Conservation (phyloP, 1,284 basidiomycete genomes). For the Cryptococcus floricola region DNA sequence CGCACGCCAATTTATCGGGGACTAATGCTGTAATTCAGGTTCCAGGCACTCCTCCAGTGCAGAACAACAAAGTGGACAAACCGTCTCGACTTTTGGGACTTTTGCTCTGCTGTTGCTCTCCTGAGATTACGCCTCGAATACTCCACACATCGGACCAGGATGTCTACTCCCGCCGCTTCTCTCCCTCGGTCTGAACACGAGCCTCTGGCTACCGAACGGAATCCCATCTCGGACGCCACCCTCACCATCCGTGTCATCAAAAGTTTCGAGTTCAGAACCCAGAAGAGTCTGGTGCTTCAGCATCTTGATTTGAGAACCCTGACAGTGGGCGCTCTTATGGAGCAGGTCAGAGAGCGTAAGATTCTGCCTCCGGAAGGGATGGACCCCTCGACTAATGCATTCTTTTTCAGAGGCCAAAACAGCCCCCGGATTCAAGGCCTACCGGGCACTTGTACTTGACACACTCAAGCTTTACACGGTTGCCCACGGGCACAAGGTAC, state of each 20-base stretch:
- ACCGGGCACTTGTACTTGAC: conserved; percentile 67
- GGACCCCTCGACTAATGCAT: neutral
- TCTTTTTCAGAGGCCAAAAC: conserved; percentile 61
- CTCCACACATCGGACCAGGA: neutral
- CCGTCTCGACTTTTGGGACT: neutral
- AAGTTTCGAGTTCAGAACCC: conserved; percentile 86
- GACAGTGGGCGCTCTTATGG: conserved; percentile 74
- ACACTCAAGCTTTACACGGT: conserved; percentile 91
- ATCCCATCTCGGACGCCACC: conserved; percentile 36
- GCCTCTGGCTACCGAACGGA: conserved; percentile 27
- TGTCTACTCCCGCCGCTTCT: neutral
- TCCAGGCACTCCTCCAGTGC: too few species aligned
- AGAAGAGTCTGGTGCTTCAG: conserved; percentile 80
- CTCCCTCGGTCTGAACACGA: conserved; percentile 13
- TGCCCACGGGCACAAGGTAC: conserved; percentile 88
- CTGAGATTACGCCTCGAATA: neutral
- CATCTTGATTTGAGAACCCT: conserved; percentile 72
- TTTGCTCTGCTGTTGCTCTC: neutral
- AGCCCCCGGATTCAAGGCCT: conserved; percentile 79
- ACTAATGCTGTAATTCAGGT: too few species aligned
- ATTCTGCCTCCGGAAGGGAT: conserved; percentile 2
- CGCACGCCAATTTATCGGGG: neutral
- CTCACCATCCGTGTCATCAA: conserved; percentile 81
- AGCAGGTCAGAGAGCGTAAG: conserved; percentile 58
- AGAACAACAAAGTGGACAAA: too few species aligned